phyloP scores from a whole-genome alignment of 768 basidiomycete species.

The Coprinellus micaceus region DNA sequence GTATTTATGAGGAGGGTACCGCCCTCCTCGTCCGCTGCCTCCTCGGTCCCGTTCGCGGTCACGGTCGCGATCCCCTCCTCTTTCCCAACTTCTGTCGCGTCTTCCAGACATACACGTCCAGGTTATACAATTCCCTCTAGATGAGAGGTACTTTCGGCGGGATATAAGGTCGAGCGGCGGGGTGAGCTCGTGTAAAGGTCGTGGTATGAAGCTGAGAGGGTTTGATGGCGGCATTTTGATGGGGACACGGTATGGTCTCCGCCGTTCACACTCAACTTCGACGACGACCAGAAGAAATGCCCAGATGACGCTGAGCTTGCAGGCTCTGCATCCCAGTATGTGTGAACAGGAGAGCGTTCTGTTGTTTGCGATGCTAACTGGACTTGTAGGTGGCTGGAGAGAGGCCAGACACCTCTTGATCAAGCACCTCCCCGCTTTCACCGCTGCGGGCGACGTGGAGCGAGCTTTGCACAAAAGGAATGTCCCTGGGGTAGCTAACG shows the following conservation, averaged over 20 bases:
- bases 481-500: constrained; percentile 44
- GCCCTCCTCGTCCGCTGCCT: constrained; percentile 10
- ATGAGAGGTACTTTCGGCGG: neutral
- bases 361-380: too few species aligned
- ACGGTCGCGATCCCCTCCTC: constrained; percentile 17
- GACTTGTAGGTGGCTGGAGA: constrained; percentile 15
- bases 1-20: too few species aligned
- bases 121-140: constrained; percentile 40
- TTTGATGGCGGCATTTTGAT: neutral
- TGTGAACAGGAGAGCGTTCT: too few species aligned
- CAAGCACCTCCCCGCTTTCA: constrained; percentile 46
- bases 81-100: constrained; percentile 49
- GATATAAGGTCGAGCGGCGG: neutral
- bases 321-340: too few species aligned
- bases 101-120: constrained; percentile 52
- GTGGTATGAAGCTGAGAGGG: neutral
- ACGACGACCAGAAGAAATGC: too few species aligned
- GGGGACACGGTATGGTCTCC: neutral
- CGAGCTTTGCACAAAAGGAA: constrained; percentile 38
- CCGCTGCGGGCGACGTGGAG: constrained; percentile 54
- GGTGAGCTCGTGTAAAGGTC: neutral
- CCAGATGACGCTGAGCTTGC: too few species aligned
- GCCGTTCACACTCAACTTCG: too few species aligned
- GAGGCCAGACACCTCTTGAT: constrained; percentile 43
- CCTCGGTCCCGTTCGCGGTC: constrained; percentile 29